These are phyloP conservation scores for Sporothrix euskadiensis DNA, from an alignment of 2,329 filamentous ascomycete genomes.

Conservation along the genomic window DNA sequence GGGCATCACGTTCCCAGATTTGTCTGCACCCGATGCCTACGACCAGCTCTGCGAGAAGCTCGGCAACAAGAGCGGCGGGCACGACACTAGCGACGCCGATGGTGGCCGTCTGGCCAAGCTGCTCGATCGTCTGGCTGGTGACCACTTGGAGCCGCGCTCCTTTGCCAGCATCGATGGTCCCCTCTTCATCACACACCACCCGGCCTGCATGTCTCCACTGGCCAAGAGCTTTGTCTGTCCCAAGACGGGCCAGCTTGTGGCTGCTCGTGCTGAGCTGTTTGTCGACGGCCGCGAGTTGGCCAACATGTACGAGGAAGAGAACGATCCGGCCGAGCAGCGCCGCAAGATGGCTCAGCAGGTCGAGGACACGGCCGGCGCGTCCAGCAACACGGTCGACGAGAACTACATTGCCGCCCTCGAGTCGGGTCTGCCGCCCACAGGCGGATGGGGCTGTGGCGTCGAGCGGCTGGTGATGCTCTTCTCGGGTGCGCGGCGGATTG, in stretches of 20 bases:
- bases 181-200: constrained; percentile 86
- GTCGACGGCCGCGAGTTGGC: constrained; percentile 78
- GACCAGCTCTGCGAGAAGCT: constrained; percentile 53
- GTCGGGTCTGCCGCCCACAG: constrained; percentile 90
- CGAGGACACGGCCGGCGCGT: constrained; percentile 44
- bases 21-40: constrained; percentile 57
- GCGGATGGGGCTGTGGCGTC: constrained; percentile 93
- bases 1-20: constrained; percentile 64
- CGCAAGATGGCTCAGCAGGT: constrained; percentile 70
- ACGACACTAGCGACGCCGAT: constrained; percentile 62
- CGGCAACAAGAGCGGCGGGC: constrained; percentile 32
- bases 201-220: constrained; percentile 85
- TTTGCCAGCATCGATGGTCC: constrained; percentile 50
- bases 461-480: constrained; percentile 93
- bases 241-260: constrained; percentile 67
- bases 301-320: constrained; percentile 99
- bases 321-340: constrained; percentile 82
- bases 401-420: constrained; percentile 82
- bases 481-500: constrained; percentile 73
- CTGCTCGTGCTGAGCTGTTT: constrained; percentile 83
- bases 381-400: constrained; percentile 63
- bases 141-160: constrained; percentile 70
- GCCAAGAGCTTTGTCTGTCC: constrained; percentile 81
- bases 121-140: constrained; percentile 75
- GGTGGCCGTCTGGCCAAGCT: constrained; percentile 63